Base-by-base conservation (phyloP, 257 asterid species). In the Solanum neorickii region DNA sequence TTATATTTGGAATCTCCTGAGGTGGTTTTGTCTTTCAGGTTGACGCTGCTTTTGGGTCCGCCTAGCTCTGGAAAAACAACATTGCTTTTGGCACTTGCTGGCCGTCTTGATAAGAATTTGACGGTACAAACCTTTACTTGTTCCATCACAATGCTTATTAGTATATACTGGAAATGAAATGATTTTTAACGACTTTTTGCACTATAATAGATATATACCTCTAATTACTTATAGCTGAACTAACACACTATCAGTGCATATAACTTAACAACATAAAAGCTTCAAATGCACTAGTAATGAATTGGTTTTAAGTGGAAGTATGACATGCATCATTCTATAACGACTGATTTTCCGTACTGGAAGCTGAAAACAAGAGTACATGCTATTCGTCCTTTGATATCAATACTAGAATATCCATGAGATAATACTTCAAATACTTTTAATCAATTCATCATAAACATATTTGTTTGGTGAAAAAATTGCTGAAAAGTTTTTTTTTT, bases 41-140 rank as follows among this genome's bases (percentile, higher is more conserved):
- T 94, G 91, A 95, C 98, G 75, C 92, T 95, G 86, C 97, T 95
- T 92, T 87, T 95, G 84, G 98, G 98, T 14, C 98, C 98, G 87
- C 97, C 98, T 9, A 93, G 95, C 90, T 95, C 98, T 25, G 98
- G 98, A 86, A 95, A 95, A 93, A 94, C 97, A n/a, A 95, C 98
- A 25, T 91, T 95, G 92, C 95, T 94, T 88, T 88, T 95, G 92
- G 98, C 98, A 77, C 95, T 95, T 70, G 97, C 98, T 35, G 96
- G 96, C 27, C 93, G 97, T 5, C 96, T 94, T 60, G 92, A 93
- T 83, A 88, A 90, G 68, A 92, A 84, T 89, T 89, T 94, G 90
- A 89, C 92, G 98, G 98, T 94, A 91, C 46, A 47, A 42, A 6
- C 42, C 14, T 66, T 65, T 84, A 44, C 29, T 65, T 84, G 37